phyloP scores from a whole-genome alignment of 805 yeast genomes.

The Sugiyamaella lignohabitans region DNA sequence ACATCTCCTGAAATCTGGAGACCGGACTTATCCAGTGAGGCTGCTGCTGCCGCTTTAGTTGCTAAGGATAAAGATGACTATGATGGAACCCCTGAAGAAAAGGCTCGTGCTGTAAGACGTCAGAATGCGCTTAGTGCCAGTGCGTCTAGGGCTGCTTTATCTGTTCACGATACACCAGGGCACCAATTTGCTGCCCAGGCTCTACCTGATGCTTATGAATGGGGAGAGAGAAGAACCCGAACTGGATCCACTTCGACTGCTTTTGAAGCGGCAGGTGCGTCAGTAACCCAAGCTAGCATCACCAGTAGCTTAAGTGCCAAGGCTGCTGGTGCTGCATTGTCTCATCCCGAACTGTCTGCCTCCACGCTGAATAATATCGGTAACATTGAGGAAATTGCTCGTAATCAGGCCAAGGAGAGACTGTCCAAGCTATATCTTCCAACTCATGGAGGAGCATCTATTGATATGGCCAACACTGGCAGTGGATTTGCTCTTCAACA shows the following conservation, averaged over 20 bases:
- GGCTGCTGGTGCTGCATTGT: conserved; percentile 5
- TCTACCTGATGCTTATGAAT: conserved; percentile 32
- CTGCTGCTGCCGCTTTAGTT: conserved; percentile 51
- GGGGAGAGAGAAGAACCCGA: conserved; percentile 20
- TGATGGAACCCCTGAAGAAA: conserved; percentile 10
- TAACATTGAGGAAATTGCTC: conserved; percentile 29
- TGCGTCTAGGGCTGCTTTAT: conserved; percentile 31
- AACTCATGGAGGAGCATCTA: conserved; percentile 14
- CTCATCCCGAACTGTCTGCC: not conserved
- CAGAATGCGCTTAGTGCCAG: conserved; percentile 7
- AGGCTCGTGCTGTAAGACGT: conserved; percentile 6
- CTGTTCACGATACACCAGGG: conserved; percentile 28
- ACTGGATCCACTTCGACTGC: not conserved
- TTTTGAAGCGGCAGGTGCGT: not conserved
- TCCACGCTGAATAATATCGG: conserved; percentile 10
- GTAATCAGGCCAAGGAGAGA: conserved; percentile 27
- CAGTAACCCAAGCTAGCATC: not conserved
- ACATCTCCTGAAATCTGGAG: conserved; percentile 31
- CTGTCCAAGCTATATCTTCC: conserved; percentile 24
- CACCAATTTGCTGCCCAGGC: conserved; percentile 30
- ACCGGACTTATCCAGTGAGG: conserved; percentile 45
- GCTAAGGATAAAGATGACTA: conserved; percentile 28
- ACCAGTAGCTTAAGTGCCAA: not conserved
- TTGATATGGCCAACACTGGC: conserved; percentile 21
- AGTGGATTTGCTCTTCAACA: conserved; percentile 16